Conservation (phyloP, 2,329 filamentous ascomycete species). For the Colletotrichum liriopes region DNA sequence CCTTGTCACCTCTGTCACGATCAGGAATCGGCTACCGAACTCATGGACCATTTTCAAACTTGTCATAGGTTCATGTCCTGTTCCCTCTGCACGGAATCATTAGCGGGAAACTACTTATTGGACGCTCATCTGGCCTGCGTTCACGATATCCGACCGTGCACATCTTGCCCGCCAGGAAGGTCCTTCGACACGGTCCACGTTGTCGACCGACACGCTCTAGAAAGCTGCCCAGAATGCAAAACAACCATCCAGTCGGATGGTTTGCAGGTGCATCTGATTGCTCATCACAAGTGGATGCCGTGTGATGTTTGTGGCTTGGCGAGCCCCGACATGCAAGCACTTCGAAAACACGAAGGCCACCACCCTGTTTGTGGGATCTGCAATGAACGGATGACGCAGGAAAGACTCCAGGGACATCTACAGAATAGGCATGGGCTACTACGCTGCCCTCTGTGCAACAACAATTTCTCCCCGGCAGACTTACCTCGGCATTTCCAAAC, state of each 20-base stretch:
- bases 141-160: neutral
- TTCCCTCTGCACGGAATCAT: neutral
- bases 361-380: neutral
- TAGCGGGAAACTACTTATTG: neutral
- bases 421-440: neutral
- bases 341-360: neutral
- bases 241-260: neutral
- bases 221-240: neutral
- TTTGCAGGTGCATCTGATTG: neutral
- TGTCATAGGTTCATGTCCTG: no score
- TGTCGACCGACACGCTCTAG: neutral
- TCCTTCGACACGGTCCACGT: neutral
- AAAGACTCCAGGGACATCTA: neutral
- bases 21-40: neutral
- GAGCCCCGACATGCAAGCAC: neutral
- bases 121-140: neutral
- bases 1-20: neutral
- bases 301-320: neutral
- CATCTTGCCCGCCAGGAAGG: neutral
- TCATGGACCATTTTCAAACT: no score
- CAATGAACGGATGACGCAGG: neutral
- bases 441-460: slow-evolving; percentile 2
- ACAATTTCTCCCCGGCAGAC: neutral
- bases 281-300: neutral
- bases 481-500: neutral